Evolutionary conservation across 495 filamentous ascomycete genomes (phyloP).

Genomic region (Recurvomyces mirabilis): DNA sequence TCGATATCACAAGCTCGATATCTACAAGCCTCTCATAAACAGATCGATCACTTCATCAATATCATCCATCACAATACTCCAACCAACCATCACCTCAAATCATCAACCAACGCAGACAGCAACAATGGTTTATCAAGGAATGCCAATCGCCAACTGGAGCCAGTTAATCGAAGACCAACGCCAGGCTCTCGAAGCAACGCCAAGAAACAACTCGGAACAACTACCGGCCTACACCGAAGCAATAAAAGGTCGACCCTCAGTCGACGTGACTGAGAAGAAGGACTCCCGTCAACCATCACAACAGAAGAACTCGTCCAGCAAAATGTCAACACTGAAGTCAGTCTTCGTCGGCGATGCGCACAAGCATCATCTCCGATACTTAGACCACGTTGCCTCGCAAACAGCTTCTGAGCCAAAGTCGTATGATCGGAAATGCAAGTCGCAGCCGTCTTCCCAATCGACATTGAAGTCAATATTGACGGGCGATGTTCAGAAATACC

Average conservation of each 20-base stretch:
- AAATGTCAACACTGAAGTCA: conserved; percentile 11
- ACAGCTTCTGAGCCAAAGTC: no score
- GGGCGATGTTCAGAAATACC: conserved; percentile 11
- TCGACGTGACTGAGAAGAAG: conserved; percentile 31
- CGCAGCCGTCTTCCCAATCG: no score
- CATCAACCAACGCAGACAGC: no score
- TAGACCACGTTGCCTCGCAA: no score
- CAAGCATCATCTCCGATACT: conserved; percentile 12
- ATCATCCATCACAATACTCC: no score
- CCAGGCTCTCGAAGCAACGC: not conserved
- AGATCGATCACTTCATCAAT: no score
- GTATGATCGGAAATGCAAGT: no score
- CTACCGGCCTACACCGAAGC: conserved; percentile 7
- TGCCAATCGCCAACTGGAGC: no score
- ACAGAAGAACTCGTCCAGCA: not conserved
- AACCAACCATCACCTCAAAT: no score
- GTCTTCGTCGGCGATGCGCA: conserved; percentile 10
- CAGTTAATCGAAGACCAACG: not conserved
- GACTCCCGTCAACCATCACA: not conserved
- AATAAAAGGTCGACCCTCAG: conserved; percentile 1
- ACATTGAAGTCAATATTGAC: not conserved
- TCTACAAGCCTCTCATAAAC: no score
- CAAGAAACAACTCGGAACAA: not conserved
- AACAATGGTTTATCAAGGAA: no score
- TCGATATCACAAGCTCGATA: no score